Percentiles rank a stretch among this genome's conserved stretches.
phyloP scores from a whole-genome alignment of 108 stramenopile genomes.

The Fistulifera solaris region DNA sequence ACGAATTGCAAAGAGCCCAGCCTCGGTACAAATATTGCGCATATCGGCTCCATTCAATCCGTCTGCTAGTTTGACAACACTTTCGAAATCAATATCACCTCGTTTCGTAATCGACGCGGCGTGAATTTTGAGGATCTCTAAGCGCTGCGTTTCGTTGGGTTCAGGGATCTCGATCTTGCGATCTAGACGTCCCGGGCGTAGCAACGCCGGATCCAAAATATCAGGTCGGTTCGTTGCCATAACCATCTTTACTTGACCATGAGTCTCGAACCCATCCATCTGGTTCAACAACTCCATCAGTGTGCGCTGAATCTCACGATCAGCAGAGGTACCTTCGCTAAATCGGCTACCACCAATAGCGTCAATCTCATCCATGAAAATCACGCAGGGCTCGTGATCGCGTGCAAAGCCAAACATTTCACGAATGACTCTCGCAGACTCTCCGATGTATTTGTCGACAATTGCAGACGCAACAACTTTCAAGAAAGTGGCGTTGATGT shows the following conservation, averaged over 20 bases:
- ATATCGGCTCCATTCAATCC: constrained; percentile 98
- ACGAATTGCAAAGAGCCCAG: constrained; percentile 98
- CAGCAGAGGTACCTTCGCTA: constrained; percentile 91
- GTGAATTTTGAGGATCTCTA: constrained; percentile 99
- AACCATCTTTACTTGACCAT: constrained; percentile 97
- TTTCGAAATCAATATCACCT: constrained; percentile 97
- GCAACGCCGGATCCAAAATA: constrained; percentile 96
- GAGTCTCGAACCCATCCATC: constrained; percentile 97
- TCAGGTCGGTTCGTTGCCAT: constrained; percentile 99
- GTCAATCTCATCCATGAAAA: constrained; percentile 99
- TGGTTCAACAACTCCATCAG: constrained; percentile 98
- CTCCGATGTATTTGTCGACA: constrained; percentile 99
- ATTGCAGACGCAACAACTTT: constrained; percentile 97
- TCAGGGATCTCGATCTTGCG: constrained; percentile 99
- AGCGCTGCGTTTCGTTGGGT: constrained; percentile 92
- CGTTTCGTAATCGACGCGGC: constrained; percentile 85
- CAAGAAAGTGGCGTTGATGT: constrained; percentile 95
- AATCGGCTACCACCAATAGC: constrained; percentile 97
- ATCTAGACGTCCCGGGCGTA: constrained; percentile 98
- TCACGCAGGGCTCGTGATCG: constrained; percentile 96
- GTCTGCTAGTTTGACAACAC: constrained; percentile 94
- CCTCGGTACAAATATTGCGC: constrained; percentile 97
- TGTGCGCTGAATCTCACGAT: constrained; percentile 99
- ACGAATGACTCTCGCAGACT: constrained; percentile 95
- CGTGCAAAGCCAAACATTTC: constrained; percentile 99